Conservation (phyloP, 2,329 filamentous ascomycete genomes). For the Lasiodiplodia gonubiensis region DNA sequence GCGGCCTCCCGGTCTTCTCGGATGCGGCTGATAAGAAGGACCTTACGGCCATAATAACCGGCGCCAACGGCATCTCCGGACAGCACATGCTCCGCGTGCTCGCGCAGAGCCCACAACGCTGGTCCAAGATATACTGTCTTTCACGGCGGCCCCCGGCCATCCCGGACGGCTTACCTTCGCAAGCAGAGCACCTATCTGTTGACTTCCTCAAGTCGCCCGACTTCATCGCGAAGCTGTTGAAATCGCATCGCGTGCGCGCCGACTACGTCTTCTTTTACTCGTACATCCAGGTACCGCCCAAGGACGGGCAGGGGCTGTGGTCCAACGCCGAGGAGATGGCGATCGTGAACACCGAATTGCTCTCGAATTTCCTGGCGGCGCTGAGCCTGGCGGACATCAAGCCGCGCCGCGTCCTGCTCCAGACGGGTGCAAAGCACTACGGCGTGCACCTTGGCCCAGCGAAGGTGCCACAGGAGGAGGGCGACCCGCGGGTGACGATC, state of each 20-base stretch:
- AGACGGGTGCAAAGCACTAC: constrained; percentile 62
- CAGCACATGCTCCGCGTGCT: constrained; percentile 59
- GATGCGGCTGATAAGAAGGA: constrained; percentile 42
- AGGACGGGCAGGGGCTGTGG: constrained; percentile 54
- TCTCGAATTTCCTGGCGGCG: constrained; percentile 56
- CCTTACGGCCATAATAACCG: constrained; percentile 59
- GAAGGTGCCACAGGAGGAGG: constrained; percentile 53
- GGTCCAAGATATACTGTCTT: constrained; percentile 59
- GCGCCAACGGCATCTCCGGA: constrained; percentile 61
- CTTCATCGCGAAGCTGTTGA: constrained; percentile 45
- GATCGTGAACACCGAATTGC: constrained; percentile 53
- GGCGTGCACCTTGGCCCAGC: constrained; percentile 56
- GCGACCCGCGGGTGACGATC: constrained; percentile 51
- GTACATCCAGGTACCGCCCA: constrained; percentile 59
- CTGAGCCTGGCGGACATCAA: constrained; percentile 50
- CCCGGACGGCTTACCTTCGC: constrained; percentile 38
- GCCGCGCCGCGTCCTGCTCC: constrained; percentile 56
- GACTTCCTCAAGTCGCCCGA: constrained; percentile 48
- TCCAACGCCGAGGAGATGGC: constrained; percentile 58
- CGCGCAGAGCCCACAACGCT: constrained; percentile 53
- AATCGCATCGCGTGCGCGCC: constrained; percentile 40
- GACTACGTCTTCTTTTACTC: constrained; percentile 62
- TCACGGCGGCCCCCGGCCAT: constrained; percentile 55
- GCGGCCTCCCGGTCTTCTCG: constrained; percentile 56
- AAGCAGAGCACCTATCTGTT: constrained; percentile 51